Evolutionary conservation across 1,284 basidiomycete genomes (phyloP).

Genomic region (Leccinum griseonigrum): DNA sequence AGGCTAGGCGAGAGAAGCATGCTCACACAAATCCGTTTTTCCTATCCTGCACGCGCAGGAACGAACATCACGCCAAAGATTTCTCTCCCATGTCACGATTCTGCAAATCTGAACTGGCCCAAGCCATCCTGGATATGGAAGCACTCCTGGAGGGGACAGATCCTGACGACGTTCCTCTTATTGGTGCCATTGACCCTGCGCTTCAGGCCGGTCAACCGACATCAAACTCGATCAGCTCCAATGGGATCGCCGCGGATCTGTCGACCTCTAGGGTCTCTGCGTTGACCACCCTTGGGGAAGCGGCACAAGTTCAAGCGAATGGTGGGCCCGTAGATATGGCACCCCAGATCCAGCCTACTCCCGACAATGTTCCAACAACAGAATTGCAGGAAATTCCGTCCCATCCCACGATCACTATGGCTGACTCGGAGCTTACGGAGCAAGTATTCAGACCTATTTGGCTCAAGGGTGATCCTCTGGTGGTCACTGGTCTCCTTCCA

Average conservation of each 20-base stretch:
- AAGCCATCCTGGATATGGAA: slow-evolving; percentile 68
- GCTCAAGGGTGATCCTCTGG: slow-evolving; percentile 70
- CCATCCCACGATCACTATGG: slow-evolving; percentile 45
- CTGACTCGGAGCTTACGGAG: slow-evolving; percentile 53
- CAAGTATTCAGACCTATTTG: slow-evolving; percentile 68
- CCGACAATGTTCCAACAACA: slow-evolving; percentile 13
- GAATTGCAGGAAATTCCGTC: slow-evolving; percentile 37
- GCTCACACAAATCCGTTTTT: slow-evolving; percentile 70
- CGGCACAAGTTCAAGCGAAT: slow-evolving; percentile 2
- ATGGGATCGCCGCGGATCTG: slow-evolving; percentile 10
- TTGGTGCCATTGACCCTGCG: slow-evolving; percentile 24
- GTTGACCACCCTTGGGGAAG: slow-evolving; percentile 13
- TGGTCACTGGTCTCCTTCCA: slow-evolving; percentile 63
- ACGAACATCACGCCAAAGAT: slow-evolving; percentile 63
- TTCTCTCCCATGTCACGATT: slow-evolving; percentile 84
- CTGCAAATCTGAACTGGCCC: slow-evolving; percentile 59
- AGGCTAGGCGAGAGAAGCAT: slow-evolving; percentile 56
- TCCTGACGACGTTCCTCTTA: slow-evolving; percentile 22
- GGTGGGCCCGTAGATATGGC: slow-evolving; percentile 6
- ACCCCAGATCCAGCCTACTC: slow-evolving; percentile 11
- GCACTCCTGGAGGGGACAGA: slow-evolving; percentile 40
- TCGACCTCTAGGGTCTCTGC: slow-evolving; percentile 6
- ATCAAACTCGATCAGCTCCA: slow-evolving; percentile 7
- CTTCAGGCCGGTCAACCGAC: slow-evolving; percentile 19
- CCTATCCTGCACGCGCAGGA: slow-evolving; percentile 63